phyloP scores from a whole-genome alignment of 495 filamentous ascomycete species.

The Annulohypoxylon moriforme region DNA sequence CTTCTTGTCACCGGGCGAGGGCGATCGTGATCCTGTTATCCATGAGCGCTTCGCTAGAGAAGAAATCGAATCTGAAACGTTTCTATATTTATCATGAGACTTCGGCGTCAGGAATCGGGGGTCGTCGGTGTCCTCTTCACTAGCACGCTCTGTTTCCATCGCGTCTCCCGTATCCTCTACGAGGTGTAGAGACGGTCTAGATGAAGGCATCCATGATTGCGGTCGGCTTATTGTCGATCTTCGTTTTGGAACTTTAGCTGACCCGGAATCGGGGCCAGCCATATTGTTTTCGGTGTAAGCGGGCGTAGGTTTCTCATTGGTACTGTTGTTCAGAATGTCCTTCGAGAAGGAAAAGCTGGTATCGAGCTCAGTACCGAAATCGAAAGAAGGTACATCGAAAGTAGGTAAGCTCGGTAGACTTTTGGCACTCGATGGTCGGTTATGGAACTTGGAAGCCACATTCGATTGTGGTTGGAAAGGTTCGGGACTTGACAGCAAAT shows the following conservation, averaged over 20 bases:
- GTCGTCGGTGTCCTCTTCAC: neutral
- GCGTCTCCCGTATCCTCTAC: conserved; percentile 32
- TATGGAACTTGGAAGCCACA: conserved; percentile 25
- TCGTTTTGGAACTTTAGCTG: conserved; percentile 50
- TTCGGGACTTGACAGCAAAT: conserved; percentile 45
- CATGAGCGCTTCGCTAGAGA: conserved; percentile 75
- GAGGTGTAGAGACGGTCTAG: conserved; percentile 53
- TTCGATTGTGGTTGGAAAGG: conserved; percentile 23
- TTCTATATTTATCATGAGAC: conserved; percentile 48
- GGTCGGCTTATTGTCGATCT: conserved; percentile 57
- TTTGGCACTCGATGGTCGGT: conserved; percentile 48
- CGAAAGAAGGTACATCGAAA: conserved; percentile 60
- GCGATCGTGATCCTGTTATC: conserved; percentile 70
- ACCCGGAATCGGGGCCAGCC: conserved; percentile 37
- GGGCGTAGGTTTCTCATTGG: conserved; percentile 44
- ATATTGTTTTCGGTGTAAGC: conserved; percentile 27
- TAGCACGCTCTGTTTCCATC: conserved; percentile 23
- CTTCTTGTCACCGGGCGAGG: conserved; percentile 61
- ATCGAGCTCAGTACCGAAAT: conserved; percentile 55
- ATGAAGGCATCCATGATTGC: conserved; percentile 58
- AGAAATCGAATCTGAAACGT: conserved; percentile 72
- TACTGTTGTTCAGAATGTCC: conserved; percentile 28
- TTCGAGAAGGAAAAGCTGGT: conserved; percentile 49
- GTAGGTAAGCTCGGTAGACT: conserved; percentile 51
- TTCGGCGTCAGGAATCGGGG: conserved; percentile 26